phyloP scores from a whole-genome alignment of 768 basidiomycete genomes.

The Mycena pura region DNA sequence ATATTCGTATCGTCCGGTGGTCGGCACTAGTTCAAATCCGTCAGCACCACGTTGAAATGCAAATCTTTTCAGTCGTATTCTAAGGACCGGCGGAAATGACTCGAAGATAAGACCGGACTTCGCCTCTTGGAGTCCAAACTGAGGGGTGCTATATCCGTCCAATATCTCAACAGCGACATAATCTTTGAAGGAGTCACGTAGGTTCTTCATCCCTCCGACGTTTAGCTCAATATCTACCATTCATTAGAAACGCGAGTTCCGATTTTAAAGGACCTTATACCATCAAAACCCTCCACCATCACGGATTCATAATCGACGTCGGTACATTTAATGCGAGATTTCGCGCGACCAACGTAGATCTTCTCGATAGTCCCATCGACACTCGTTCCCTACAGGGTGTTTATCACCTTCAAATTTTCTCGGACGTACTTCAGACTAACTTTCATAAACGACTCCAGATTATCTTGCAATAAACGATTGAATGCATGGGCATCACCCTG shows the following conservation, averaged over 20 bases:
- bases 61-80: conserved; percentile 96
- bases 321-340: conserved; percentile 98
- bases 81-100: conserved; percentile 96
- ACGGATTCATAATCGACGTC: conserved; percentile 97
- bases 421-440: conserved; percentile 41
- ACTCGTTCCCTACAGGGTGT: conserved; percentile 70
- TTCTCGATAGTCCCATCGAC: conserved; percentile 94
- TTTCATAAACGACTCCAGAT: conserved; percentile 99
- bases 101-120: conserved; percentile 99
- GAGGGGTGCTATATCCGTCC: conserved; percentile 96
- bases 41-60: conserved; percentile 89
- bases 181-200: conserved; percentile 96
- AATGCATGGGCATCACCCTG: conserved; percentile 99
- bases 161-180: conserved; percentile 96
- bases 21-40: conserved; percentile 98
- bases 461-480: conserved; percentile 95
- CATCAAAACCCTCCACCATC: conserved; percentile 93
- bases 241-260: not conserved
- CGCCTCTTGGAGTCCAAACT: conserved; percentile 93
- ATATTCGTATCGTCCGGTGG: conserved; percentile 99
- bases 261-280: conserved; percentile 45
- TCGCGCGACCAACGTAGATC: conserved; percentile 97
- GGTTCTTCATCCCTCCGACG: conserved; percentile 96
- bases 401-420: conserved; percentile 14
- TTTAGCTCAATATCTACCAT: conserved; percentile 92